phyloP scores from a whole-genome alignment of 192 early-diverging fungal genomes.

The Backusella parvicylindrica region DNA sequence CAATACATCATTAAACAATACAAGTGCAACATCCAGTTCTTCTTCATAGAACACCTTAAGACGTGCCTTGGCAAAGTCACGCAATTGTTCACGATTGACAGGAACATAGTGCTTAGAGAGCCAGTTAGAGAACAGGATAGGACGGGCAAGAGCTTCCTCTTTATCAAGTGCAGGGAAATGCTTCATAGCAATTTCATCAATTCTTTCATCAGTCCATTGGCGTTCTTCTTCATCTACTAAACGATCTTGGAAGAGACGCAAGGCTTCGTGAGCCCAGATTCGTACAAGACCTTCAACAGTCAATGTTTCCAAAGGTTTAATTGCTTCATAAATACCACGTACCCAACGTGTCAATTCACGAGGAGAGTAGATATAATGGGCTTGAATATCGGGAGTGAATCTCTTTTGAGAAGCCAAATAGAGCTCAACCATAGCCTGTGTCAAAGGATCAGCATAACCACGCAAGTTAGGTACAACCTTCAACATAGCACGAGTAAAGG shows the following conservation, averaged over 20 bases:
- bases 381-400: conserved; percentile 97
- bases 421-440: conserved; percentile 96
- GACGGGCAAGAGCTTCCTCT: conserved; percentile 70
- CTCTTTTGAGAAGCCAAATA: conserved; percentile 84
- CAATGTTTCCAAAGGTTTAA: conserved; percentile 78
- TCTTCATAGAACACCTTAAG: conserved; percentile 99
- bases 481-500: conserved; percentile 88
- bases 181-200: conserved; percentile 77
- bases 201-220: conserved; percentile 84
- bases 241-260: conserved; percentile 98
- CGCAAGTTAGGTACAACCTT: conserved; percentile 89
- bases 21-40: conserved; percentile 95
- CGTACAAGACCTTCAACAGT: conserved; percentile 85
- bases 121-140: conserved; percentile 98
- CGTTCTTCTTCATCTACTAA: conserved; percentile 86
- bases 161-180: conserved; percentile 87
- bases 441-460: conserved; percentile 88
- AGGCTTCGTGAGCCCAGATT: conserved; percentile 97
- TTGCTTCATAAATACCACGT: conserved; percentile 94
- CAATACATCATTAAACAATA: conserved; percentile 96
- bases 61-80: conserved; percentile 90
- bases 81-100: conserved; percentile 83
- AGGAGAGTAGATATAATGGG: conserved; percentile 99
- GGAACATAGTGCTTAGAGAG: conserved; percentile 89
- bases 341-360: conserved; percentile 99